Conservation (phyloP, 169 alveolate genomes). For the Eimeria falciformis region DNA sequence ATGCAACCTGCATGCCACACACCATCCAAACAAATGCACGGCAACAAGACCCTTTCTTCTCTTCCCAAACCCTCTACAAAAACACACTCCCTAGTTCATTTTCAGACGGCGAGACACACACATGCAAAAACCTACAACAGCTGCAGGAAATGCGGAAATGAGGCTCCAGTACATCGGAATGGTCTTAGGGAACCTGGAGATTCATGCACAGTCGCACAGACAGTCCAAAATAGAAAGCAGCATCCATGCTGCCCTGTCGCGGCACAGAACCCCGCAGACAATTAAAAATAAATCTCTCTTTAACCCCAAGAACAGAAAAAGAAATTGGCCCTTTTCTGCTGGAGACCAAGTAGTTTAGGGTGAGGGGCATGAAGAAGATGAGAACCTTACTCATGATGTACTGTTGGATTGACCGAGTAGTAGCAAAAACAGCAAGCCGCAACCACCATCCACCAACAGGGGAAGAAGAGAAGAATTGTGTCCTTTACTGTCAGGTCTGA, state of each 20-base stretch:
- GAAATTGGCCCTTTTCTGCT: neutral
- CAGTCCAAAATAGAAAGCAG: too few relatives aligned
- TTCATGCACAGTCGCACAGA: slow-evolving; percentile 14
- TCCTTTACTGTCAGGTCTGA: slow-evolving; percentile 34
- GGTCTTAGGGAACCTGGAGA: slow-evolving; percentile 71
- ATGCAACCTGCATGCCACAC: slow-evolving; percentile 45
- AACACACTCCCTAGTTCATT: neutral
- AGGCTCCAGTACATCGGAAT: slow-evolving; percentile 76
- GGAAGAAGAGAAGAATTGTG: slow-evolving; percentile 22
- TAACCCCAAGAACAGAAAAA: too few relatives aligned
- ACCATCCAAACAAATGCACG: neutral
- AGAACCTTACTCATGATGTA: slow-evolving; percentile 3
- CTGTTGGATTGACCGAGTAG: slow-evolving; percentile 35
- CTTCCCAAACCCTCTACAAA: neutral
- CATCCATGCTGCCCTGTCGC: too few relatives aligned
- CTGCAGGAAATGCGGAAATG: slow-evolving; percentile 71
- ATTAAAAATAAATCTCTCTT: too few relatives aligned
- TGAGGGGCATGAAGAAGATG: neutral
- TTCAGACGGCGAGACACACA: neutral
- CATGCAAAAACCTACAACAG: slow-evolving; percentile 26
- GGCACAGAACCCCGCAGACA: too few relatives aligned
- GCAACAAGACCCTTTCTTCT: neutral
- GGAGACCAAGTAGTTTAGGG: neutral
- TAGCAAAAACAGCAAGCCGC: slow-evolving; percentile 54
- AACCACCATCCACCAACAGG: slow-evolving; percentile 29